Base-by-base conservation (phyloP, 1,139 yeast species). In the Yamadazyma songkhlaensis region DNA sequence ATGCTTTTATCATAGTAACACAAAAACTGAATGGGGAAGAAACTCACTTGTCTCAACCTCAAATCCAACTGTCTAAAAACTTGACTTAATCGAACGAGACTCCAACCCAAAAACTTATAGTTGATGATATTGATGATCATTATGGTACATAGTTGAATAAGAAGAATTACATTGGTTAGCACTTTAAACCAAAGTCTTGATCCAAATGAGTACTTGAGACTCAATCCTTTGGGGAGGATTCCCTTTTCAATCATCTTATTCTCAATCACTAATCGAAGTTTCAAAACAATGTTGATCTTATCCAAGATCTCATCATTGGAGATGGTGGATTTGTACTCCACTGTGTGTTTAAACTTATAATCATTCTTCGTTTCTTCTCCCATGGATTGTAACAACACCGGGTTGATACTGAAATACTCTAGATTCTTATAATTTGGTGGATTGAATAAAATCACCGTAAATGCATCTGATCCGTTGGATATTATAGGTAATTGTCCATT, bases 21-120 rank as follows among this genome's bases (percentile, higher is more conserved):
- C 39, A 81, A 55, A 50, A 86, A 88, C 53, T 90, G 97, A 1
- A 79, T 70, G 0, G 97, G 97, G 53, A 90, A 79, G 50, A 79
- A 83, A 47, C 87, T 78, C 25, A 88, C 58, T 54, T 90, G 97
- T 45, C 81, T 83, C 13, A 87, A 61, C 34, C 97, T 66, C 31
- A 88, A 62, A 52, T 89, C 95, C 1, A 88, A 62, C 55, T 90
- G 97, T 48, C 84, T 81, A 5, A 87, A 80, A 0, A 83, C 73
- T 5, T 84, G 83, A 7, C 89, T 82, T 0, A 72, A 40, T 25
- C 67, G 74, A 3, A 61, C 62, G 3, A 67, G 48, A 25, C 53
- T 56, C 9, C 37, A 13, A 5, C 55, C 50, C 10, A 39, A 34
- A 0, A 61, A 23, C 24, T 53, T 43, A 11, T 45, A 49, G 42